Evolutionary conservation across 2,329 filamentous ascomycete genomes (phyloP).

Genomic region (Hypomyces perniciosus): DNA sequence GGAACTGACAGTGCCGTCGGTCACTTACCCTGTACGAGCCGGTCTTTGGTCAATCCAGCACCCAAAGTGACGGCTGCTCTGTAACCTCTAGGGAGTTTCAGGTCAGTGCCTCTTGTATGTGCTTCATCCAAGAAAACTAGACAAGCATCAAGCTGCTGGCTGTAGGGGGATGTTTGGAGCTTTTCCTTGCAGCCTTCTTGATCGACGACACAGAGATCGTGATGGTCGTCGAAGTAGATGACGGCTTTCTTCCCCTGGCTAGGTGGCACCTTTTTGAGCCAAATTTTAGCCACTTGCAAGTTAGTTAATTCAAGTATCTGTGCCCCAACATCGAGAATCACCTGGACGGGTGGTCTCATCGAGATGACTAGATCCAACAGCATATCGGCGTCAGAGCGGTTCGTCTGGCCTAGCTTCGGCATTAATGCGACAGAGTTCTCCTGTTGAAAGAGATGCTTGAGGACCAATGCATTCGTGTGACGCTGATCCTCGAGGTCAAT

Average conservation of each 20-base stretch:
- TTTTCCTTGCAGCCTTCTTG: conserved; percentile 37
- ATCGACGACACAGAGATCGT: conserved; percentile 49
- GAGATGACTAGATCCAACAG: conserved; percentile 37
- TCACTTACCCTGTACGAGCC: conserved; percentile 60
- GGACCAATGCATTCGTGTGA: conserved; percentile 63
- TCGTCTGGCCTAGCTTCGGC: too few species aligned
- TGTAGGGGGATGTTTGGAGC: conserved; percentile 54
- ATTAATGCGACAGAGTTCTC: conserved; percentile 24
- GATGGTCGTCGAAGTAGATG: conserved; percentile 51
- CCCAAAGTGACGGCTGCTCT: conserved; percentile 63
- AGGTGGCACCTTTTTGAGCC: conserved; percentile 35
- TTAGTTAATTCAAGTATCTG: conserved; percentile 61
- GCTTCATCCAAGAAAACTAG: conserved; percentile 63
- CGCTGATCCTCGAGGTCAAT: conserved; percentile 46
- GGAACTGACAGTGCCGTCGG: too few species aligned
- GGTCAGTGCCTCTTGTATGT: conserved; percentile 63
- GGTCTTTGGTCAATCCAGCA: conserved; percentile 58
- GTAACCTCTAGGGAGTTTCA: conserved; percentile 51
- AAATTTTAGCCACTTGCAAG: conserved; percentile 42
- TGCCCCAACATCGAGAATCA: conserved; percentile 66
- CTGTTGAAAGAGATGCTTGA: conserved; percentile 49
- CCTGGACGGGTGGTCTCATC: conserved; percentile 38
- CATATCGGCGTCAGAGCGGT: conserved; percentile 26
- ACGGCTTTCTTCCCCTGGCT: conserved; percentile 21
- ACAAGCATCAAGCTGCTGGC: conserved; percentile 49